phyloP scores from a whole-genome alignment of 768 basidiomycete genomes.

The Candolleomyces eurysporus region DNA sequence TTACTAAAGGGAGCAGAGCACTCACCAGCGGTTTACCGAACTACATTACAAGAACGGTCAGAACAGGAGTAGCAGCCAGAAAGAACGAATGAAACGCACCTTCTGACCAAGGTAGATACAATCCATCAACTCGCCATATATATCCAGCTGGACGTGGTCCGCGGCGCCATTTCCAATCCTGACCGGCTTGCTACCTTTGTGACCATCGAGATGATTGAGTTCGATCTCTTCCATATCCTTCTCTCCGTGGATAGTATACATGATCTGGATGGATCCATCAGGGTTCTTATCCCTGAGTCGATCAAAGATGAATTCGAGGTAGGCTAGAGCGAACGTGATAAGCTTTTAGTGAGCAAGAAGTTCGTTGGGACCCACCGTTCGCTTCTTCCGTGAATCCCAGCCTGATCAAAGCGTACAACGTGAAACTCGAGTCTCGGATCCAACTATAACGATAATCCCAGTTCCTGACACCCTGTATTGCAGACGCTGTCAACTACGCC shows the following conservation, averaged over 20 bases:
- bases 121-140: constrained; percentile 96
- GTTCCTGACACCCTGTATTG: constrained; percentile 7
- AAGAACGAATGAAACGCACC: constrained; percentile 35
- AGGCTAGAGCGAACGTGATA: constrained; percentile 44
- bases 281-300: constrained; percentile 80
- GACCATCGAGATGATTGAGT: constrained; percentile 82
- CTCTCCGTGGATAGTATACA: constrained; percentile 94
- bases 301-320: constrained; percentile 89
- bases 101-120: constrained; percentile 97
- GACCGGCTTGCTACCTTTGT: constrained; percentile 82
- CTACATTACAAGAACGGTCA: constrained; percentile 28
- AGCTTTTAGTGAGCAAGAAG: background rate
- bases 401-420: constrained; percentile 89
- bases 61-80: background rate
- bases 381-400: constrained; percentile 94
- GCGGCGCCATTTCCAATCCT: constrained; percentile 96
- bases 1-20: constrained; percentile 7
- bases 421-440: constrained; percentile 97
- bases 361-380: constrained; percentile 50
- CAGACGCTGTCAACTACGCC: background rate
- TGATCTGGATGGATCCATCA: constrained; percentile 92
- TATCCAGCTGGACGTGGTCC: constrained; percentile 91
- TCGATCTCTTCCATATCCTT: constrained; percentile 85
- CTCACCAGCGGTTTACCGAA: constrained; percentile 75
- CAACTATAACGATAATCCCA: constrained; percentile 79